Conservation (phyloP, 2,329 filamentous ascomycete genomes). For the Raffaelea ambrosiae region DNA sequence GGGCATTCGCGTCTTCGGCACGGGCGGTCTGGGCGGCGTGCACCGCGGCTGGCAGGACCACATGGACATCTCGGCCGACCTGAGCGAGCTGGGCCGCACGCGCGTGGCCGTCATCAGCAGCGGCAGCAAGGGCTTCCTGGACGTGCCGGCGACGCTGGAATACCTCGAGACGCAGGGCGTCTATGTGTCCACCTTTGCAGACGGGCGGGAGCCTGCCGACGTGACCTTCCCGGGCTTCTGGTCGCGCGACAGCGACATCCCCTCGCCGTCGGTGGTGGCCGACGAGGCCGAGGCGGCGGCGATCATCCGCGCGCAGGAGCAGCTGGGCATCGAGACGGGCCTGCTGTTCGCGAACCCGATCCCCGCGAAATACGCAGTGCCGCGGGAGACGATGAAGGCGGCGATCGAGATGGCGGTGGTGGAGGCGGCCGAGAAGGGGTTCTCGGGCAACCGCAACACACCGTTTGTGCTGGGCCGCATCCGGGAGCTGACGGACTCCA, state of each 20-base stretch:
- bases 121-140: conserved; percentile 93
- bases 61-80: conserved; percentile 90
- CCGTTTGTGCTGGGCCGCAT: conserved; percentile 76
- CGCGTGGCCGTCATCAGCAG: conserved; percentile 81
- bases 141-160: conserved; percentile 84
- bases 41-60: conserved; percentile 79
- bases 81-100: conserved; percentile 87
- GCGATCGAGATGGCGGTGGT: conserved; percentile 60
- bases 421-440: conserved; percentile 56
- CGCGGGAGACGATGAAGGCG: conserved; percentile 59
- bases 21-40: conserved; percentile 88
- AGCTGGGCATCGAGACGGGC: conserved; percentile 65
- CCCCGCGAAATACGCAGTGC: conserved; percentile 59
- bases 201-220: conserved; percentile 48
- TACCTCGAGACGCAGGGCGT: conserved; percentile 64
- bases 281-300: conserved; percentile 76
- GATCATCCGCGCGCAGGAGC: conserved; percentile 75
- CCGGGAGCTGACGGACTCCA: conserved; percentile 65
- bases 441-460: conserved; percentile 69
- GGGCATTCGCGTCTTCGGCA: conserved; percentile 88
- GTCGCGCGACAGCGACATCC: conserved; percentile 75
- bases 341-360: conserved; percentile 87
- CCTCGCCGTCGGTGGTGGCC: conserved; percentile 66
- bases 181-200: conserved; percentile 80
- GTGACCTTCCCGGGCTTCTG: conserved; percentile 92